A percentile compares a stretch with the other conserved stretches of the same genome.
Conservation (phyloP, 495 filamentous ascomycete species). For the Neurospora terricola region DNA sequence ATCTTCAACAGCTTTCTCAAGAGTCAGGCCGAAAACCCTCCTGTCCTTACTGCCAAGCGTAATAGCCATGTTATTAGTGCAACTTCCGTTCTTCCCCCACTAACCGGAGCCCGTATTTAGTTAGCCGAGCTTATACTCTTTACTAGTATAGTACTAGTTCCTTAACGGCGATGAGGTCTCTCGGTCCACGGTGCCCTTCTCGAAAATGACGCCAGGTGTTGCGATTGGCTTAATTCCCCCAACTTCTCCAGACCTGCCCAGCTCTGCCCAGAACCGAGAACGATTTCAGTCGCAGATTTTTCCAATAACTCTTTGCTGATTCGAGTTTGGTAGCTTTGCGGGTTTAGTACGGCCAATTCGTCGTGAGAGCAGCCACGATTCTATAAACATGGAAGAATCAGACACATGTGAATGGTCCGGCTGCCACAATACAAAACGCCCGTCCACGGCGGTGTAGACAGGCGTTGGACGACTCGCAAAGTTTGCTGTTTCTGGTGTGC, state of each 20-base stretch:
- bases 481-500: not conserved
- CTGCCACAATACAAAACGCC: not conserved
- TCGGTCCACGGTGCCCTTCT: not conserved
- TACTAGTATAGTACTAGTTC: not conserved
- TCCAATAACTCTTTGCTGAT: not conserved
- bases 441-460: not conserved
- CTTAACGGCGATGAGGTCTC: not conserved
- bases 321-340: not conserved
- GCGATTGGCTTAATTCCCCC: not conserved
- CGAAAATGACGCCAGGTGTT: not conserved
- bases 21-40: not conserved
- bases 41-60: not conserved
- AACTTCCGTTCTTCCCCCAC: not conserved
- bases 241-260: not conserved
- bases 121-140: not conserved
- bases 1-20: not conserved
- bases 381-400: not conserved
- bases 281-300: not conserved
- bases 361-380: not conserved
- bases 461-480: not conserved
- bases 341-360: not conserved
- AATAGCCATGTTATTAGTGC: not conserved
- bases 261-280: not conserved
- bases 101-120: not conserved
- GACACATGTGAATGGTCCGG: not conserved